Evolutionary conservation across 176 grass and related monocot species (phyloP).

Genomic region (Eragrostis nindensis): DNA sequence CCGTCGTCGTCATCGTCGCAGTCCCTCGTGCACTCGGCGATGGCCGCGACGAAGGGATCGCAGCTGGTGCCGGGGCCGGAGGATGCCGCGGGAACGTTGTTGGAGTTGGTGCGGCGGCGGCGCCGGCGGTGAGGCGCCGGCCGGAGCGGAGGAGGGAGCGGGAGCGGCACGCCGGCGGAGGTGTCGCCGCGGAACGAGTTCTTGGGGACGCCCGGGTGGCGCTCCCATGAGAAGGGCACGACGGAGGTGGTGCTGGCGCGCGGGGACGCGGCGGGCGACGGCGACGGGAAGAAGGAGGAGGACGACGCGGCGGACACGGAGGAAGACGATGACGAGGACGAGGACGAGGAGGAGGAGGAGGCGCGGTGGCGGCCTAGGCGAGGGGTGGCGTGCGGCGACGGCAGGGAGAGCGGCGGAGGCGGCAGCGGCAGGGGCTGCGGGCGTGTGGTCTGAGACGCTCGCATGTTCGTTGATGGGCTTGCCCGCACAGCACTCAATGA

Average conservation of each 20-base stretch:
- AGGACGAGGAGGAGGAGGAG: constrained; percentile 11
- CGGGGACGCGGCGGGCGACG: constrained; percentile 37
- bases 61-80: neutral
- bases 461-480: neutral
- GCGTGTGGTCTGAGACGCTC: constrained; percentile 37
- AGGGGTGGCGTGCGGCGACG: constrained; percentile 23
- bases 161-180: neutral
- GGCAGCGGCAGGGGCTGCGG: constrained; percentile 41
- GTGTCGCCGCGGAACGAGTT: neutral
- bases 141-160: neutral
- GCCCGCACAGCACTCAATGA: no score
- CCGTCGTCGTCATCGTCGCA: constrained; percentile 8
- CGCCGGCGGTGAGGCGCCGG: neutral
- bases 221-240: constrained; percentile 93
- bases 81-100: neutral
- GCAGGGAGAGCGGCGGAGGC: constrained; percentile 52
- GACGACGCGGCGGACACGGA: constrained; percentile 1
- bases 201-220: constrained; percentile 78
- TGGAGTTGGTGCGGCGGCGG: neutral
- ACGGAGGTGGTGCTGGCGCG: constrained; percentile 40
- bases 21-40: constrained; percentile 55
- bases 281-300: constrained; percentile 20
- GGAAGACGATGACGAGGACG: neutral
- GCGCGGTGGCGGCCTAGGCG: constrained; percentile 32
- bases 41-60: constrained; percentile 42